Base-by-base conservation (phyloP, 768 basidiomycete species). In the Auriscalpium vulgare region DNA sequence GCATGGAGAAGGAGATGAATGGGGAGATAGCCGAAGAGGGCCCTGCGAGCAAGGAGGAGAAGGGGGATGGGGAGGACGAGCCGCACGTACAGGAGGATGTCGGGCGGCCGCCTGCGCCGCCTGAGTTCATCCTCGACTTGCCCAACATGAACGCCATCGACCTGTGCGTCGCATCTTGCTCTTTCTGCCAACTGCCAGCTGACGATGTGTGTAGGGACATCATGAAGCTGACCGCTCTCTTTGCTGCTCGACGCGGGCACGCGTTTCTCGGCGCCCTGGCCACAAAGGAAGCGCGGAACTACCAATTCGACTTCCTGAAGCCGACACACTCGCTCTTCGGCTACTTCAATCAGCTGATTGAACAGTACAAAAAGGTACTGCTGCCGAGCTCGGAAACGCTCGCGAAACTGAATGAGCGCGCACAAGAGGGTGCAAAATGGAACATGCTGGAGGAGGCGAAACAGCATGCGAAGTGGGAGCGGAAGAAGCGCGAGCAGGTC, bases 271-370 rank as follows among this genome's bases (percentile, higher is more conserved):
- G 85, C 8, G 79, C 85, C 4, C 83, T 99, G 23, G 93, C 94
- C 8, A 77, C 83, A 23, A 82, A 85, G 40, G 97, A 99, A 74
- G 92, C 91, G 9, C 84, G 91, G 46, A 98, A 98, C 71, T 95
- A 91, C 68, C 95, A 98, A 65, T 99, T 99, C 67, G 97, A 98
- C 67, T 99, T 99, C 69, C 78, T 99, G 50, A 83, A 93, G 45
- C 97, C 95, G 10, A 92, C 85, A 2, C 95, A 98, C 68, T 97
- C 95, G 7, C 84, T 99, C 37, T 98, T 95, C 65, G 87, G 89
- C 44, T 95, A 91, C 73, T 99, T 98, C 77, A 97, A 98, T 71
- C 86, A 90, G 64, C 82, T 98, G 71, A 93, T 97, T 62, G 94
- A 97, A 65, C 93, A 95, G 69, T 98, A 99, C 72, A 83, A 84